phyloP scores from a whole-genome alignment of 352 stramenopile genomes.

The Phytophthora quininea region DNA sequence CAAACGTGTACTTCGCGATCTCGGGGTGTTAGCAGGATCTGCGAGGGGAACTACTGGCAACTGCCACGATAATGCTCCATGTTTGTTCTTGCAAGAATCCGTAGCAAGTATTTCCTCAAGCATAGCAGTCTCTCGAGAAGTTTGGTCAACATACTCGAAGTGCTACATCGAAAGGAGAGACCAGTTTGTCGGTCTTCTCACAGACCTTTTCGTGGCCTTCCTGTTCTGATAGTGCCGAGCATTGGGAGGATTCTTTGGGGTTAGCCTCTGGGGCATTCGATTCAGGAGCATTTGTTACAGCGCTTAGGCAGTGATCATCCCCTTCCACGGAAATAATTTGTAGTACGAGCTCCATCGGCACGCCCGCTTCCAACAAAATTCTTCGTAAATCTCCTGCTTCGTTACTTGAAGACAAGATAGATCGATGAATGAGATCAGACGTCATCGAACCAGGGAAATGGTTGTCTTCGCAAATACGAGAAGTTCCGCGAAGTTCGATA shows the following conservation, averaged over 20 bases:
- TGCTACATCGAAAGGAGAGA: slow-evolving; percentile 26
- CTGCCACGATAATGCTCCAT: slow-evolving; percentile 21
- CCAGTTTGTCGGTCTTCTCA: neutral
- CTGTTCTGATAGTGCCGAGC: neutral
- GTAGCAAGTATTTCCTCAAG: slow-evolving; percentile 24
- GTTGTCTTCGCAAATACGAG: neutral
- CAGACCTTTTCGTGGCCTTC: neutral
- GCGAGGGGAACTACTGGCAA: slow-evolving; percentile 21
- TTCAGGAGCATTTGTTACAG: slow-evolving; percentile 5
- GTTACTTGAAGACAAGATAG: neutral
- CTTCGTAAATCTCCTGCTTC: slow-evolving; percentile 30
- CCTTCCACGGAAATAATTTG: slow-evolving; percentile 17
- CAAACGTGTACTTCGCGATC: slow-evolving; percentile 54
- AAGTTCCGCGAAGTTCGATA: slow-evolving; percentile 35
- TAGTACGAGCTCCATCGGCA: slow-evolving; percentile 41
- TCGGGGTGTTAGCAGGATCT: slow-evolving; percentile 33
- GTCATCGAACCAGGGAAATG: neutral
- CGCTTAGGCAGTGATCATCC: neutral
- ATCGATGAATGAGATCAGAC: slow-evolving; percentile 2
- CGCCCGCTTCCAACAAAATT: slow-evolving; percentile 39
- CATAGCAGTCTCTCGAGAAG: slow-evolving; percentile 19
- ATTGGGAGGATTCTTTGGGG: neutral
- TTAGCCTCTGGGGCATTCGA: neutral
- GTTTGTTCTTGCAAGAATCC: neutral
- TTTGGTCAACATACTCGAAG: slow-evolving; percentile 29